Percentiles rank a stretch among this genome's conserved stretches.
Conservation (phyloP, 345 rosid genomes). For the Punica granatum region DNA sequence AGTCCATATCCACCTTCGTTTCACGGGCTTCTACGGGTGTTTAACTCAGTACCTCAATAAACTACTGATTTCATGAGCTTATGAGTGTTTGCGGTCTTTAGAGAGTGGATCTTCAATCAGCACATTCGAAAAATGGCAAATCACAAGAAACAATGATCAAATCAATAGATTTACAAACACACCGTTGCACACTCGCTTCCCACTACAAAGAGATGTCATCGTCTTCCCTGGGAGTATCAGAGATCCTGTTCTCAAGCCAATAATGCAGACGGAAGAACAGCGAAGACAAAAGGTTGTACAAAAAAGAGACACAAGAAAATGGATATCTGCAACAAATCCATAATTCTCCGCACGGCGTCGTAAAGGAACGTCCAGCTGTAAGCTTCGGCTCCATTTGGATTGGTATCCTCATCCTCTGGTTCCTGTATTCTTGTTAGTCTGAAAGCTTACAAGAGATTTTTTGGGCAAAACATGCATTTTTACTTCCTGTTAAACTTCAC, state of each 20-base stretch:
- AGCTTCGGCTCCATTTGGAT: background rate
- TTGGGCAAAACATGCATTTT: background rate
- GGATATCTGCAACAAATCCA: conserved; percentile 1
- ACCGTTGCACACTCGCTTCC: background rate
- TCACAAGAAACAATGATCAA: background rate
- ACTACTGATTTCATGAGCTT: no score
- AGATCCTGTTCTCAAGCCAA: background rate
- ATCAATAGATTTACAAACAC: background rate
- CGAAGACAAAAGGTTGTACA: background rate
- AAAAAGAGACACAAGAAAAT: background rate
- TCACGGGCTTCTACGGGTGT: no score
- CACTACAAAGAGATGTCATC: background rate
- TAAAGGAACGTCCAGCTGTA: background rate
- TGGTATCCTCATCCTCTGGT: background rate
- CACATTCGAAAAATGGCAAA: background rate
- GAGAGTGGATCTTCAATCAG: background rate
- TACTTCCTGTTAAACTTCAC: background rate
- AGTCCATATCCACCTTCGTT: no score
- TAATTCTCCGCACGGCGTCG: background rate
- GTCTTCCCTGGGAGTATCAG: background rate
- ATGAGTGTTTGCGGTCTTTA: no score
- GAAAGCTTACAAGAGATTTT: background rate
- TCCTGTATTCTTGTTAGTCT: background rate
- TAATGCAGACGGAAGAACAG: background rate
- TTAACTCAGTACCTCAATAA: no score